Evolutionary conservation across 2,329 filamentous ascomycete genomes (phyloP).

Genomic region (Rhytidhysteron rufulum): DNA sequence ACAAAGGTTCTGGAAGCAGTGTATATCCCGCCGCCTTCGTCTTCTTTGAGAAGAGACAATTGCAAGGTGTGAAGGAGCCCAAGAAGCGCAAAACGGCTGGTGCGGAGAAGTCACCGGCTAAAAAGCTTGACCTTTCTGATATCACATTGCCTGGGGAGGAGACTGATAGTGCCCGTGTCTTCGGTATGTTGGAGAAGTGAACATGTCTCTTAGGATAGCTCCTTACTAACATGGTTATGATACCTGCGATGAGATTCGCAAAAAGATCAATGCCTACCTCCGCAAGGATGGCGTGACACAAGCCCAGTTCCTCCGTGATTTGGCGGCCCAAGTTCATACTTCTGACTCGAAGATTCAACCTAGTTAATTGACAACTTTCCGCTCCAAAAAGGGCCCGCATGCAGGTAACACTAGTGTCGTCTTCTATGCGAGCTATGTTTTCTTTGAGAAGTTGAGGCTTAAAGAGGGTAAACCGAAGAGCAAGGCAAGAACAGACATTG

Average conservation of each 20-base stretch:
- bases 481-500: constrained; percentile 49
- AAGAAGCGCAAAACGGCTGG: constrained; percentile 30
- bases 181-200: constrained; percentile 31
- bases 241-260: constrained; percentile 55
- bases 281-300: constrained; percentile 48
- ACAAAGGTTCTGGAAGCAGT: constrained; percentile 27
- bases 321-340: constrained; percentile 41
- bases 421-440: constrained; percentile 54
- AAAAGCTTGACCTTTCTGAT: constrained; percentile 22
- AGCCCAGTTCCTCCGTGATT: constrained; percentile 49
- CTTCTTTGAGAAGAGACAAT: constrained; percentile 51
- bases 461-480: constrained; percentile 49
- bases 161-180: constrained; percentile 45
- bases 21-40: constrained; percentile 24
- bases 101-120: constrained; percentile 9
- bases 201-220: not conserved
- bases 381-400: constrained; percentile 46
- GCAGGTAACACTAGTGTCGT: constrained; percentile 46
- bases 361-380: constrained; percentile 48
- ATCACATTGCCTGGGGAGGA: constrained; percentile 49
- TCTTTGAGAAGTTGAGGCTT: constrained; percentile 55
- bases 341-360: constrained; percentile 37
- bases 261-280: constrained; percentile 53
- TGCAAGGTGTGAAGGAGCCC: constrained; percentile 41
- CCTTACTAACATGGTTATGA: constrained; percentile 20